Evolutionary conservation across 306 rosid genomes (phyloP).

Genomic region (Gleditsia sinensis): DNA sequence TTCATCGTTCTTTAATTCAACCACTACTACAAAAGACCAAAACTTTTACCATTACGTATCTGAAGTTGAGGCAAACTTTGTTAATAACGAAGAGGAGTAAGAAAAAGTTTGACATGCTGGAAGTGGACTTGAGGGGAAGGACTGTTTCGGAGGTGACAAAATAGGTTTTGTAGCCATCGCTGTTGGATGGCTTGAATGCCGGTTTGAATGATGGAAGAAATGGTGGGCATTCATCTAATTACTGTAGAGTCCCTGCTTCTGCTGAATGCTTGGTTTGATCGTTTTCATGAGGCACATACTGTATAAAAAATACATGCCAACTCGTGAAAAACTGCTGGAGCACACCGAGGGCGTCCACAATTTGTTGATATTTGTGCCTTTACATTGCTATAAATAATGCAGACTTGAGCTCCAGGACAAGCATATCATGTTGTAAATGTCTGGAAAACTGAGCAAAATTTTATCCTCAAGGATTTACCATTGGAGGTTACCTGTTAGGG

Average conservation of each 20-base stretch:
- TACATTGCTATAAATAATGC: no score
- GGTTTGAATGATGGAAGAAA: conserved; percentile 39
- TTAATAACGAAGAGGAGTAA: conserved; percentile 50
- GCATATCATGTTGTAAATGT: no score
- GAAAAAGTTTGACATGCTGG: conserved; percentile 51
- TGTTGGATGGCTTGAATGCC: conserved; percentile 46
- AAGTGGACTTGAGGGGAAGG: conserved; percentile 43
- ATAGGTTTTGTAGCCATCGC: conserved; percentile 54
- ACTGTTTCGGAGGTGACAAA: conserved; percentile 49
- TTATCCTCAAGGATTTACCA: no score
- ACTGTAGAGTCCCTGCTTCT: conserved; percentile 43
- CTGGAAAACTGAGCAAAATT: no score
- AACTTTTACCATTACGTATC: conserved; percentile 37
- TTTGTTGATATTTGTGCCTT: conserved; percentile 33
- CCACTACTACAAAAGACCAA: background rate
- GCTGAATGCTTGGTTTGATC: conserved; percentile 45
- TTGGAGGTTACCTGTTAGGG: no score
- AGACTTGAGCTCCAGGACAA: no score
- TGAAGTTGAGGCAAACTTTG: conserved; percentile 37
- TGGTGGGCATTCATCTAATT: conserved; percentile 36
- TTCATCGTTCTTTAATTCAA: no score
- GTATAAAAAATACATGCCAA: conserved; percentile 47
- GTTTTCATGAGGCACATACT: conserved; percentile 36
- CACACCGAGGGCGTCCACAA: conserved; percentile 30
- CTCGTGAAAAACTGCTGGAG: conserved; percentile 42